phyloP scores from a whole-genome alignment of 78 protist species.

The Dictyostelium capitatum region DNA sequence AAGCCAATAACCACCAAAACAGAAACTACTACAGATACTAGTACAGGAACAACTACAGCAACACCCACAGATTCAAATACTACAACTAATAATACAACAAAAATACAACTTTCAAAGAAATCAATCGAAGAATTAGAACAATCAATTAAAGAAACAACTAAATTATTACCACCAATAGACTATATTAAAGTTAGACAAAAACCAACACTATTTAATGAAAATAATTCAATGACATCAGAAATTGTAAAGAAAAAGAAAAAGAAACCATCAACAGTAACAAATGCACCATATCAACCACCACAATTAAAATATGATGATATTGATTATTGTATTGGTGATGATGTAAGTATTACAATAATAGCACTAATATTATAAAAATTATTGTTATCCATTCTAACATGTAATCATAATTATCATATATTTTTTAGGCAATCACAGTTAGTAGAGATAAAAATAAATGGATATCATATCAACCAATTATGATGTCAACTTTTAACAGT shows the following conservation, averaged over 20 bases:
- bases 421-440: background rate
- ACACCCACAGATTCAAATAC: background rate
- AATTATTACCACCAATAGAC: slow-evolving; percentile 24
- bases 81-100: background rate
- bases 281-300: slow-evolving; percentile 15
- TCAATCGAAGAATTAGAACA: slow-evolving; percentile 1
- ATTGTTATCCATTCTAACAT: too few species aligned
- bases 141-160: slow-evolving; percentile 30
- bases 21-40: background rate
- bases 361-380: too few species aligned
- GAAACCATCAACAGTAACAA: background rate
- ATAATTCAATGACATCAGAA: background rate
- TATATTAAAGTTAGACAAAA: slow-evolving; percentile 28
- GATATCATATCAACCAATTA: slow-evolving; percentile 33
- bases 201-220: slow-evolving; percentile 44
- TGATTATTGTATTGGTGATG: slow-evolving; percentile 72
- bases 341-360: slow-evolving; percentile 1
- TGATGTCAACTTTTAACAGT: slow-evolving; percentile 12
- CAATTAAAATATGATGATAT: slow-evolving; percentile 15
- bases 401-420: too few species aligned
- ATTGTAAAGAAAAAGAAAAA: slow-evolving; percentile 26
- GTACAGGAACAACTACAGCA: background rate
- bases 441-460: slow-evolving; percentile 43
- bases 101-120: background rate
- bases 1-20: background rate